Evolutionary conservation across 352 stramenopile species (phyloP), one percentile per base, ranked within the genome.

Genomic region (Saprolegnia parasitica): DNA sequence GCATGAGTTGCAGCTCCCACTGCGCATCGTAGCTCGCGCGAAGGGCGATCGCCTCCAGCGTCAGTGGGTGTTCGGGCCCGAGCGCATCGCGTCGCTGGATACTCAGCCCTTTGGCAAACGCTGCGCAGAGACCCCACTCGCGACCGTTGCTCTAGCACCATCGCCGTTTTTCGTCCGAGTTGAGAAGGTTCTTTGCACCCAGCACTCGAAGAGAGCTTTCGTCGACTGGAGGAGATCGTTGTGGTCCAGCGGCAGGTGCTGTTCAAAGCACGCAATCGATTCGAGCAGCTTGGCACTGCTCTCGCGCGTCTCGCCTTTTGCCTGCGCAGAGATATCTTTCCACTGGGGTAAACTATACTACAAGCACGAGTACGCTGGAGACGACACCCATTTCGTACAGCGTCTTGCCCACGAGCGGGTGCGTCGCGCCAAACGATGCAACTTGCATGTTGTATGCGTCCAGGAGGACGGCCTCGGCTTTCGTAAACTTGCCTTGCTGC

Each of bases 1-100:
- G 63, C 60, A 67, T 67, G n/a, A 50, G 60, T 20, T 50, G n/a
- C 4, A n/a, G 20, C 26, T 67, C 60, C 60, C 60, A 67, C 26
- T 67, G 20, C 18, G 10, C 23, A 13, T 5, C 9, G 32, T 32
- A 67, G 20, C 15, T n/a, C 16, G 42, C 35, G 1, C 10, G 10
- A 20, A 20, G 21, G 6, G 15, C 23, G 10, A 16, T 18, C 20
- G 60, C 60, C 18, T 67, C 15, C 4, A 40, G 20, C 23, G 60
- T 67, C 4, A 67, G 29, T 16, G 23, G 13, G 32, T 67, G 60
- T 6, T 57, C 23, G 11, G 10, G 18, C 10, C 60, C 60, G 13
- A 67, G 60, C 4, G 42, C 60, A 16, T 52, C n/a, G 23, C 47
- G 42, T 13, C 60, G 32, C 18, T 29, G 20, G 4, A 56, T 26